Base-by-base conservation (phyloP, 78 protist species). In the Acrasis kona region DNA sequence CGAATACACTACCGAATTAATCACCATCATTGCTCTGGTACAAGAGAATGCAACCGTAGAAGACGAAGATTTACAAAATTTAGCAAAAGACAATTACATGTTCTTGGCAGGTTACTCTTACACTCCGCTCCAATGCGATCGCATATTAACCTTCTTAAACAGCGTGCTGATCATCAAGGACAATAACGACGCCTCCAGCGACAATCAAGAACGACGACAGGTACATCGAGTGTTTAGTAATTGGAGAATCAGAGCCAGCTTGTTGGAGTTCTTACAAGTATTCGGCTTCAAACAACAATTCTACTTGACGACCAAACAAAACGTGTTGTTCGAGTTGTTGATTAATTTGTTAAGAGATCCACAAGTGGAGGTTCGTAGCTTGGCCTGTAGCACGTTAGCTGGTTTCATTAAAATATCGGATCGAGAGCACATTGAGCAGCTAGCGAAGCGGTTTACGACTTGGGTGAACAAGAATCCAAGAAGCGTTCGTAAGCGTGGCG, bases 341-440 rank as follows among this genome's bases (percentile, higher is more conserved):
- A 6, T 9, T 30, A 41, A 30, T 3, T 41, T 78, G 31, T 30
- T 78, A 39, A 5, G 3, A 2, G 82, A 78, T 8, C 65, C 3
- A 19, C 82, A 78, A 5, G 61, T 78, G 39, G 82, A 78, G 38
- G 82, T 78, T 9, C n/a, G 57, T 5, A 19, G 3, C 29, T 4
- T 50, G 19, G 19, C 61, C 19, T 50, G 34, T 50, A 19, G 19
- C 19, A 50, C 61, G 19, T 50, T 50, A 19, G 61, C 61, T 50
- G 61, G 61, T n/a, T 50, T 50, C 61, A n/a, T 50, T 50, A 50
- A 50, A 50, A n/a, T 50, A n/a, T 50, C 61, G 19, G 19, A 19
- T 50, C 19, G 34, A 50, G 19, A 50, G 19, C 19, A n/a, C 19
- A 50, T 50, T 50, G 19, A n/a, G 19, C 19, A 50, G 19, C 19